Evolutionary conservation across 75 land plant species (phyloP).

Genomic region (Pinus tabuliformis): DNA sequence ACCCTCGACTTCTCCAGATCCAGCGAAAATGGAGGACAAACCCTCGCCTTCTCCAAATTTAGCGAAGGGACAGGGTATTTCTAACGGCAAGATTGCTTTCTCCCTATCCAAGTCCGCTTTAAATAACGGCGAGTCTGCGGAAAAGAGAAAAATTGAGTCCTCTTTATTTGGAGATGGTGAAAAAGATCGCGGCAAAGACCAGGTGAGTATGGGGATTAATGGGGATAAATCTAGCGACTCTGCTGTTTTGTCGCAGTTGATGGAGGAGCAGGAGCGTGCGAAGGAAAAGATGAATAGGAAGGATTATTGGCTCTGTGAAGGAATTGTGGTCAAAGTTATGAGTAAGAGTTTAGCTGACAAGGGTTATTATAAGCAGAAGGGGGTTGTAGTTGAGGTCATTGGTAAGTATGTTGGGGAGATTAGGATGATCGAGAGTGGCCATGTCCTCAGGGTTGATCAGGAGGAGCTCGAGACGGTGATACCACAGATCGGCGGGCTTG

Average conservation of each 20-base stretch:
- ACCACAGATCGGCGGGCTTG: slow-evolving; percentile 89
- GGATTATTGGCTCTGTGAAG: slow-evolving; percentile 90
- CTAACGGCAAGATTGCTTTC: not conserved
- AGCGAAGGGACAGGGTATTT: slow-evolving; percentile 19
- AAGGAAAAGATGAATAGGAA: slow-evolving; percentile 86
- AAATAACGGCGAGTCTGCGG: too few species aligned
- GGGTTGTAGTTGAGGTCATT: slow-evolving; percentile 71
- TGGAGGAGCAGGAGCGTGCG: slow-evolving; percentile 43
- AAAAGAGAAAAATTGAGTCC: too few species aligned
- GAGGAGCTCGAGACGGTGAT: slow-evolving; percentile 95
- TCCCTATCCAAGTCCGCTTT: too few species aligned
- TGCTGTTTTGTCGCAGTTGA: too few species aligned
- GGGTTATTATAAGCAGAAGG: slow-evolving; percentile 93
- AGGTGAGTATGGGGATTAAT: too few species aligned
- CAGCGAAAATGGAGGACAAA: not conserved
- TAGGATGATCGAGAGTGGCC: slow-evolving; percentile 81
- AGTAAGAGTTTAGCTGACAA: slow-evolving; percentile 75
- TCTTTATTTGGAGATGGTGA: too few species aligned
- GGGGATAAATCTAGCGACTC: too few species aligned
- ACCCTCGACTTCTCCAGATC: not conserved
- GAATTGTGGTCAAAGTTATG: slow-evolving; percentile 92
- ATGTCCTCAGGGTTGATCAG: slow-evolving; percentile 87
- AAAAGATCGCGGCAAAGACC: too few species aligned
- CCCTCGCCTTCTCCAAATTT: not conserved
- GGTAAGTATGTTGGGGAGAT: slow-evolving; percentile 92